A percentile compares a stretch with the other conserved stretches of the same genome.
Conservation (phyloP, 2,329 filamentous ascomycete species). For the Colletotrichum ledebouriae region DNA sequence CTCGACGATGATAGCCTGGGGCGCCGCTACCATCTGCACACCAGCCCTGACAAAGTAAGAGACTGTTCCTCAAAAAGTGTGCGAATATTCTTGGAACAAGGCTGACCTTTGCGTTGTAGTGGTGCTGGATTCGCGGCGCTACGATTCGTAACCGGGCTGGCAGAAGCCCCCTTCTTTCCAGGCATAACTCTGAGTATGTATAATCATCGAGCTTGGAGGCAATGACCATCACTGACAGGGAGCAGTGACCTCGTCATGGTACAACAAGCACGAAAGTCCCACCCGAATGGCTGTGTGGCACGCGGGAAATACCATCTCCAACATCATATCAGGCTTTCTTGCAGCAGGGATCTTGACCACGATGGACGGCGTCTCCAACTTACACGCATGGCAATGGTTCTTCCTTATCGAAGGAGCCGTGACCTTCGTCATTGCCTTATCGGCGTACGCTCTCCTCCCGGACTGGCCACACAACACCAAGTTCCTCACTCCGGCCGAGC, state of each 20-base stretch:
- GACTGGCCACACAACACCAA: conserved; percentile 54
- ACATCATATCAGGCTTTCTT: conserved; percentile 59
- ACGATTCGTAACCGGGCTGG: conserved; percentile 48
- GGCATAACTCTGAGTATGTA: conserved; percentile 58
- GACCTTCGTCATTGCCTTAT: conserved; percentile 51
- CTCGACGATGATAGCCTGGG: conserved; percentile 56
- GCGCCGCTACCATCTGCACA: conserved; percentile 57
- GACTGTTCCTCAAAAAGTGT: no score
- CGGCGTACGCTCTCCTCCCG: conserved; percentile 54
- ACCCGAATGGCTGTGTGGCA: conserved; percentile 59
- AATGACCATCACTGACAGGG: background rate
- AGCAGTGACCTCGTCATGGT: conserved; percentile 58
- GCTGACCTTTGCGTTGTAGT: conserved; percentile 6
- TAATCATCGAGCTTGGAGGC: no score
- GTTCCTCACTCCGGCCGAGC: conserved; percentile 57
- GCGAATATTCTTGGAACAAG: background rate
- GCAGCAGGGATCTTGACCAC: conserved; percentile 59
- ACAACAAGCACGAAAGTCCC: conserved; percentile 57
- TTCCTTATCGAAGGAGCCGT: conserved; percentile 58
- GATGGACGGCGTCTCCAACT: conserved; percentile 55
- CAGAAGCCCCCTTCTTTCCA: conserved; percentile 58
- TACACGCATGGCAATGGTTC: conserved; percentile 61
- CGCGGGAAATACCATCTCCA: conserved; percentile 60
- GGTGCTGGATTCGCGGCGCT: conserved; percentile 45
- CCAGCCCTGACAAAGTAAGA: conserved; percentile 52